These are phyloP conservation scores for Onygena corvina DNA, from an alignment of 2,329 filamentous ascomycete genomes.

Conservation along the genomic window DNA sequence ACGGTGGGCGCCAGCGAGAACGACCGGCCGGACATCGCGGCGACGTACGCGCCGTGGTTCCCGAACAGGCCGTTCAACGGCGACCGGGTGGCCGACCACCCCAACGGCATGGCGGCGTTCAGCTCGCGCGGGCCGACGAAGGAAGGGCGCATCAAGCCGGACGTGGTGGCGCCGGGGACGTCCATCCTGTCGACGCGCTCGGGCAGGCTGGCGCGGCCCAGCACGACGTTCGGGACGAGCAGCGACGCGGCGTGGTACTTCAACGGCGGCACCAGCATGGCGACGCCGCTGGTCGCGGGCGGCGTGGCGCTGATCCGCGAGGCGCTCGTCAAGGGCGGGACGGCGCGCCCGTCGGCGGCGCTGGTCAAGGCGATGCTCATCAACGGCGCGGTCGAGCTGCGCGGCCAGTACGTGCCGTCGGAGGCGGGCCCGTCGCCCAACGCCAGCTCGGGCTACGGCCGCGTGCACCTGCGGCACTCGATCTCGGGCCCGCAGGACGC, in stretches of 20 bases:
- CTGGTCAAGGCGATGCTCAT: constrained; percentile 21
- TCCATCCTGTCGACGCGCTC: constrained; percentile 16
- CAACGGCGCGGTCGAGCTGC: constrained; percentile 18
- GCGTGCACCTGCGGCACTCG: constrained; percentile 17
- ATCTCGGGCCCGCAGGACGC: constrained; percentile 10
- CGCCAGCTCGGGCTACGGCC: constrained; percentile 17
- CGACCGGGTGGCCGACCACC: constrained; percentile 15
- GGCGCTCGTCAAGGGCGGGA: constrained; percentile 13
- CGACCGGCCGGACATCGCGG: constrained; percentile 14
- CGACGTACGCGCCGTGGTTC: constrained; percentile 11
- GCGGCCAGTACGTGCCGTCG: constrained; percentile 15
- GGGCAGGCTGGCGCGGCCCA: constrained; percentile 7
- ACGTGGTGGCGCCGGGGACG: constrained; percentile 19
- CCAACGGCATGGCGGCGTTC: constrained; percentile 17
- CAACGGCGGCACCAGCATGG: constrained; percentile 19
- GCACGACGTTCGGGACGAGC: constrained; percentile 9
- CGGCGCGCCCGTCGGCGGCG: constrained; percentile 15
- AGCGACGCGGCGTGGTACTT: constrained; percentile 15
- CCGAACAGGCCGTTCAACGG: constrained; percentile 10
- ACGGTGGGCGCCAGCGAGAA: constrained; percentile 21
- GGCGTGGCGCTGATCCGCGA: constrained; percentile 18
- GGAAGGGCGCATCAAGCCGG: constrained; percentile 18
- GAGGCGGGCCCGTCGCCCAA: constrained; percentile 17
- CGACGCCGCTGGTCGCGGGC: constrained; percentile 19
- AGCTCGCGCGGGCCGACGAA: constrained; percentile 18